Evolutionary conservation across 2,329 filamentous ascomycete species (phyloP).

Genomic region (Fusarium scirpi): DNA sequence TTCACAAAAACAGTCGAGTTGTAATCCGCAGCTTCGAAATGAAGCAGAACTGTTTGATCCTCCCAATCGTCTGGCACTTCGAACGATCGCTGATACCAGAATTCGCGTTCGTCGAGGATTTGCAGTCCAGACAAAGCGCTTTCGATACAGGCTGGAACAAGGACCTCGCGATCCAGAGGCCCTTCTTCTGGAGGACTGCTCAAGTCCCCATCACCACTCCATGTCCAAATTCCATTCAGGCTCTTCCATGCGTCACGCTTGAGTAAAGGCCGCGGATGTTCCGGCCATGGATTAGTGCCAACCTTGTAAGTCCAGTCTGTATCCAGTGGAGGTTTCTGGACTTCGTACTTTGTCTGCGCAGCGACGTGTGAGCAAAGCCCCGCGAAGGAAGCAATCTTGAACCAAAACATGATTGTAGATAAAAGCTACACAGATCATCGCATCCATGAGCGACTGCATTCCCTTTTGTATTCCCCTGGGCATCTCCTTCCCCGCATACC

Average conservation of each 20-base stretch:
- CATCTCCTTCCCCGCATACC: constrained; percentile 9
- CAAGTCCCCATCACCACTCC: constrained; percentile 50
- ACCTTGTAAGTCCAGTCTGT: constrained; percentile 66
- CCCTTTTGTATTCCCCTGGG: constrained; percentile 2
- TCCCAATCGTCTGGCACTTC: constrained; percentile 18
- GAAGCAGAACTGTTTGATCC: constrained; percentile 8
- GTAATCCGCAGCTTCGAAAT: constrained; percentile 36
- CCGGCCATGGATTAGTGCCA: constrained; percentile 66
- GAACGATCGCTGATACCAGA: constrained; percentile 60
- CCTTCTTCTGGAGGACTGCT: constrained; percentile 9
- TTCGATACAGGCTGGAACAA: constrained; percentile 59
- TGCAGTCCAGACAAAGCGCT: constrained; percentile 64
- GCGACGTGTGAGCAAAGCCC: not conserved
- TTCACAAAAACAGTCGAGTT: constrained; percentile 33
- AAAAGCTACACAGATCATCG: not conserved
- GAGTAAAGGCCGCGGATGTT: constrained; percentile 69
- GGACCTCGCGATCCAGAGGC: constrained; percentile 51
- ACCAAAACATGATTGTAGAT: constrained; percentile 19
- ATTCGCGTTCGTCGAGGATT: constrained; percentile 55
- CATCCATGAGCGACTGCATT: not conserved
- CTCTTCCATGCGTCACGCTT: constrained; percentile 66
- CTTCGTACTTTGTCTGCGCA: constrained; percentile 50
- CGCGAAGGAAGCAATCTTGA: not conserved
- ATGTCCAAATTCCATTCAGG: constrained; percentile 71
- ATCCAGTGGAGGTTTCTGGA: constrained; percentile 57